Evolutionary conservation across 495 filamentous ascomycete species (phyloP).

Genomic region (Lasiosphaeris hirsuta): DNA sequence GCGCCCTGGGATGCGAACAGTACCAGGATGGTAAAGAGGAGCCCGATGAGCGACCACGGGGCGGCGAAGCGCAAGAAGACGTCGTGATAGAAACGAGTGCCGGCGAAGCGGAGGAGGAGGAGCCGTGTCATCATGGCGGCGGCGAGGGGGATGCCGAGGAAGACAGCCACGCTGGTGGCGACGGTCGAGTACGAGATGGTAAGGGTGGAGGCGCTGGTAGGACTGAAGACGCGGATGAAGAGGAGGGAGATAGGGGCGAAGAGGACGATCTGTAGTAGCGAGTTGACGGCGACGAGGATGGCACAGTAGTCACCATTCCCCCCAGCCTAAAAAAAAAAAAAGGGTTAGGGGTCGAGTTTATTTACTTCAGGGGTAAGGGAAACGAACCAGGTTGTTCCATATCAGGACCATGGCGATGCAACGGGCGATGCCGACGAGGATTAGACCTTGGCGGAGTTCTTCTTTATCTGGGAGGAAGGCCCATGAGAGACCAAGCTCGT

Average conservation of each 20-base stretch:
- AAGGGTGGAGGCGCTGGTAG: constrained; percentile 24
- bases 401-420: constrained; percentile 74
- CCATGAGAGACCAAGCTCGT: constrained; percentile 69
- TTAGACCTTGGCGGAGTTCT: constrained; percentile 66
- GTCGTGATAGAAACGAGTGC: constrained; percentile 60
- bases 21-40: constrained; percentile 82
- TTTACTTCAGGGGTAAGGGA: neutral
- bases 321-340: constrained; percentile 50
- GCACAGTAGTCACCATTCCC: constrained; percentile 85
- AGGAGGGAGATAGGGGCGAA: constrained; percentile 78
- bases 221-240: constrained; percentile 70
- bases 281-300: constrained; percentile 86
- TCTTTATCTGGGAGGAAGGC: constrained; percentile 73
- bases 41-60: constrained; percentile 77
- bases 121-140: constrained; percentile 77
- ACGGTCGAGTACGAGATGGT: constrained; percentile 66
- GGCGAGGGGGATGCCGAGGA: constrained; percentile 79
- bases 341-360: constrained; percentile 30
- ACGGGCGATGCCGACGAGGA: constrained; percentile 72
- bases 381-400: constrained; percentile 36
- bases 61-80: constrained; percentile 65
- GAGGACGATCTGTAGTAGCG: constrained; percentile 79
- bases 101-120: constrained; percentile 50
- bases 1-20: constrained; percentile 79
- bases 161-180: constrained; percentile 76